Evolutionary conservation across 2,329 filamentous ascomycete genomes (phyloP).

Genomic region (Aureobasidium musti): DNA sequence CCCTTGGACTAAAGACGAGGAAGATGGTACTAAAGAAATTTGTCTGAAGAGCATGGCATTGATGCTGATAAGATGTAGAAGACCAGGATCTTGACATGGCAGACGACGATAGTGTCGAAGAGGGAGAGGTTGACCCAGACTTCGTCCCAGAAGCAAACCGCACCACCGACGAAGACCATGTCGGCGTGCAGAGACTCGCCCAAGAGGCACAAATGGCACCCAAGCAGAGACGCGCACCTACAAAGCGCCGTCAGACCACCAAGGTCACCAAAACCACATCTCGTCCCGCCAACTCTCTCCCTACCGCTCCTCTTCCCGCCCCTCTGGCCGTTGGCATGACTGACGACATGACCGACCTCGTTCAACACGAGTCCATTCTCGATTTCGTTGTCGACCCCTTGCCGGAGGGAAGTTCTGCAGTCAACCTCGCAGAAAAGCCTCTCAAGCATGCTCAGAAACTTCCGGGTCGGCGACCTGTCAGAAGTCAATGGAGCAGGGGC

Average conservation of each 20-base stretch:
- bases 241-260: not conserved
- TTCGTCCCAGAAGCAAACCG: not conserved
- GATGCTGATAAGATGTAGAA: not conserved
- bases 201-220: not conserved
- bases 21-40: not conserved
- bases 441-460: constrained; percentile 3
- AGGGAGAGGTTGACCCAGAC: not conserved
- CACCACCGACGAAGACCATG: not conserved
- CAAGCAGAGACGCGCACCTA: not conserved
- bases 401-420: not conserved
- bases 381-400: not conserved
- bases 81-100: not conserved
- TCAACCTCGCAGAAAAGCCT: not conserved
- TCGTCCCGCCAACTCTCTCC: not conserved
- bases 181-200: not conserved
- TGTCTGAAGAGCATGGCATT: no score
- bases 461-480: not conserved
- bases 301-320: not conserved
- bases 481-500: not conserved
- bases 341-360: not conserved
- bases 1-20: not conserved
- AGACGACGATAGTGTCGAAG: not conserved
- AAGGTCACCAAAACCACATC: not conserved
- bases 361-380: not conserved
- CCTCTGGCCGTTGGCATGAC: not conserved